Percentiles rank a stretch among this genome's conserved stretches.
These are phyloP conservation scores for Aurinia saxatilis DNA, from an alignment of 345 rosid genomes.

Conservation along the genomic window DNA sequence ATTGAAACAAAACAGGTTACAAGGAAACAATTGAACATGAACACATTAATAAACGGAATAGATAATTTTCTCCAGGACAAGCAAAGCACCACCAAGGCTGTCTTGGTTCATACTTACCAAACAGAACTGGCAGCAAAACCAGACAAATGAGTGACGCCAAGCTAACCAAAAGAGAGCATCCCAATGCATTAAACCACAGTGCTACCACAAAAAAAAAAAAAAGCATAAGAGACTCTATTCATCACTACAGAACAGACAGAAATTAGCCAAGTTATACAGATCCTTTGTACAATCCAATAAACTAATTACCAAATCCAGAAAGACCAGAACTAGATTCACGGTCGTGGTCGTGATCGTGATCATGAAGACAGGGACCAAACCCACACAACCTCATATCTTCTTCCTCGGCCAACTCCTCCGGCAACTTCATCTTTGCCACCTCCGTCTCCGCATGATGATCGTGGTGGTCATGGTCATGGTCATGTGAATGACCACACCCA, in stretches of 20 bases:
- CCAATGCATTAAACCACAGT: constrained; percentile 78
- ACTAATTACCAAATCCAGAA: constrained; percentile 48
- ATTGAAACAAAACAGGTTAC: background rate
- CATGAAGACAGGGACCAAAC: constrained; percentile 44
- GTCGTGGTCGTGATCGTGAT: constrained; percentile 24
- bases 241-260: background rate
- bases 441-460: constrained; percentile 25
- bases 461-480: constrained; percentile 24
- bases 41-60: background rate
- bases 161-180: constrained; percentile 97
- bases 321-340: constrained; percentile 34
- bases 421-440: constrained; percentile 36
- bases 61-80: background rate
- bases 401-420: constrained; percentile 92
- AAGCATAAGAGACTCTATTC: background rate
- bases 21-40: background rate
- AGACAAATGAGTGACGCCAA: constrained; percentile 92
- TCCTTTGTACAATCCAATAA: background rate
- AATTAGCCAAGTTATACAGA: background rate
- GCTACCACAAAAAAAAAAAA: constrained; percentile 30
- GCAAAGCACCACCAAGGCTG: background rate
- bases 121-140: constrained; percentile 72
- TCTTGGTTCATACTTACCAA: constrained; percentile 37
- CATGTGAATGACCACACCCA: constrained; percentile 42
- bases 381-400: constrained; percentile 89